phyloP scores from a whole-genome alignment of 257 asterid species.

The Fraxinus quadrangulata region DNA sequence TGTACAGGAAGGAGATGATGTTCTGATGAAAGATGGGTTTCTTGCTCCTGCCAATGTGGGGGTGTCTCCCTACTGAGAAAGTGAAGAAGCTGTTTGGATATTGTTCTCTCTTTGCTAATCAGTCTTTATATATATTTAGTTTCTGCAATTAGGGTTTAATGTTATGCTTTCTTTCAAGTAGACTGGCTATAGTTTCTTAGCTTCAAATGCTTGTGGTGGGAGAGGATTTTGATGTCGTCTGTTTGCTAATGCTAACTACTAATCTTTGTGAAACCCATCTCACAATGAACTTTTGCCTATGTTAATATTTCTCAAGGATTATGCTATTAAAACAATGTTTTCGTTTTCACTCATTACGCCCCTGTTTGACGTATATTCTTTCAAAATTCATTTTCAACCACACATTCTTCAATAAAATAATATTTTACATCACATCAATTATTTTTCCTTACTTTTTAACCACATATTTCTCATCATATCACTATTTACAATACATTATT shows the following conservation, averaged over 20 bases:
- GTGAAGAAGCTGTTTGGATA: slow-evolving; percentile 19
- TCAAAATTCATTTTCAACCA: too few relatives aligned
- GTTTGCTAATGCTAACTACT: slow-evolving; percentile 23
- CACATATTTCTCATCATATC: too few relatives aligned
- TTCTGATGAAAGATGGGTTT: slow-evolving; percentile 87
- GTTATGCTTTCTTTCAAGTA: slow-evolving; percentile 17
- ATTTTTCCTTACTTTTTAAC: too few relatives aligned
- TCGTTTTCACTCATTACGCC: not conserved
- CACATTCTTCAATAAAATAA: too few relatives aligned
- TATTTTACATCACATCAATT: too few relatives aligned
- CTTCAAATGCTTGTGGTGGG: slow-evolving; percentile 35
- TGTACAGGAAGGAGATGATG: slow-evolving; percentile 84
- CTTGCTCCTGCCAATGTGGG: slow-evolving; percentile 84
- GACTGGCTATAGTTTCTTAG: slow-evolving; percentile 27
- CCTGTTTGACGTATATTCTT: too few relatives aligned
- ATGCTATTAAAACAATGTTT: not conserved
- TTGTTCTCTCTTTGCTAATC: slow-evolving; percentile 18
- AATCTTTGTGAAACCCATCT: slow-evolving; percentile 41
- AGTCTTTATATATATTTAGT: slow-evolving; percentile 20
- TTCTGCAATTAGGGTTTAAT: slow-evolving; percentile 34
- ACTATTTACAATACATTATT: too few relatives aligned
- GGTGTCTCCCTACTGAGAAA: slow-evolving; percentile 69
- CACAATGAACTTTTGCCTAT: slow-evolving; percentile 23
- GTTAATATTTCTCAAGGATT: not conserved
- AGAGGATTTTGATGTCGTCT: slow-evolving; percentile 42